Percentiles rank a stretch among this genome's conserved stretches.
Evolutionary conservation across 2,329 filamentous ascomycete species (phyloP).

Genomic region (Harringtonia aguacate): DNA sequence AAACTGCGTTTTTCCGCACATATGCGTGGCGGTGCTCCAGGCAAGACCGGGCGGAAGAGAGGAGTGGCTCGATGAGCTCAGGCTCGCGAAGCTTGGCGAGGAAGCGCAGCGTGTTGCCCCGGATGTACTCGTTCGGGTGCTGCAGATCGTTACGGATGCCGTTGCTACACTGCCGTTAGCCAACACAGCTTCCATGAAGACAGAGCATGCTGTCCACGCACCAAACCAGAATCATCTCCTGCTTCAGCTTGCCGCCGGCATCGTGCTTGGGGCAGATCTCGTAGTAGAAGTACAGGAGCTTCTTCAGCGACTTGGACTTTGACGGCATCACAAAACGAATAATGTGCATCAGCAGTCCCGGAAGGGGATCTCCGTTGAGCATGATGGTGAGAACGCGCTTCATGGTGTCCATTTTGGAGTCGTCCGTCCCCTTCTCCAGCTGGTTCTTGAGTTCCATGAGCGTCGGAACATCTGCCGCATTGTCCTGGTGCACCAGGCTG

Average conservation of each 20-base stretch:
- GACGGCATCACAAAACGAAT: conserved; percentile 99
- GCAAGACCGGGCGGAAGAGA: conserved; percentile 84
- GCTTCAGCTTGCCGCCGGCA: conserved; percentile 85
- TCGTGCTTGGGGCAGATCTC: conserved; percentile 98
- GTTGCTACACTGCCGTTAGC: conserved; percentile 56
- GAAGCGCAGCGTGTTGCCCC: conserved; percentile 96
- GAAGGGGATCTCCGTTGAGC: conserved; percentile 96
- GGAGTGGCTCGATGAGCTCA: conserved; percentile 89
- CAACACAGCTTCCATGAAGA: neutral
- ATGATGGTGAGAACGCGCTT: conserved; percentile 93
- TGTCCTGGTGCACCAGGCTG: conserved; percentile 96
- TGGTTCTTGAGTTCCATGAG: conserved; percentile 86
- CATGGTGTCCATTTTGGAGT: conserved; percentile 90
- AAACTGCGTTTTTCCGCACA: conserved; percentile 96
- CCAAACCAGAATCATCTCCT: conserved; percentile 99
- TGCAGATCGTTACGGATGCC: conserved; percentile 96
- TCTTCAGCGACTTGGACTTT: conserved; percentile 93
- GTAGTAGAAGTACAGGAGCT: conserved; percentile 98
- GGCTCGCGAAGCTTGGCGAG: conserved; percentile 92
- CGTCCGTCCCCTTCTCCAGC: conserved; percentile 88
- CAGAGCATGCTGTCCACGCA: conserved; percentile 35
- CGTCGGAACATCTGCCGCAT: conserved; percentile 82
- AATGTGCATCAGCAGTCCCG: conserved; percentile 95
- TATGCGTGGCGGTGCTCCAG: conserved; percentile 95
- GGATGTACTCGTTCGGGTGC: conserved; percentile 95